Base-by-base conservation (phyloP, 164 flowering plant genomes). In the Stephania japonica region DNA sequence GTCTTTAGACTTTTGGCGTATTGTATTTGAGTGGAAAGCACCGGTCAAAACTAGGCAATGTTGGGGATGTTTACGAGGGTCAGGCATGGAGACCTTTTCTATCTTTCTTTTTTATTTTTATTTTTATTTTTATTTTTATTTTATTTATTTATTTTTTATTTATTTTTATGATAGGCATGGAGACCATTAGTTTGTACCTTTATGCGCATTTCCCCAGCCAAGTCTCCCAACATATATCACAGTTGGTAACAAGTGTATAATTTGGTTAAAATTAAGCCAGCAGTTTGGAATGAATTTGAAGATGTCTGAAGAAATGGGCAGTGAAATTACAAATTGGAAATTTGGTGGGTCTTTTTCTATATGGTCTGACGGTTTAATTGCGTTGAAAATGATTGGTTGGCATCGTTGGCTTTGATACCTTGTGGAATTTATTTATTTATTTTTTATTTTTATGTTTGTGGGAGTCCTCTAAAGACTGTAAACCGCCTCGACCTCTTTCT, bases 41-140 rank as follows among this genome's bases (percentile, higher is more conserved):
- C 63, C 63, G 9, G 63, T 59, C 63, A 59, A n/a, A 59, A 19
- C 63, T 5, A 59, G 7, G 63, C 63, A 19, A 19, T 19, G 24
- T 18, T 19, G 63, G 63, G 68, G 68, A 65, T 65, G 68, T 65
- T 65, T 65, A 65, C 68, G n/a, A 65, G 68, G 14, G 32, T n/a
- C n/a, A n/a, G 42, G 8, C 63, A 59, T 21, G 63, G 24, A 59
- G 63, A 59, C 42, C 38, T 12, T 25, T 26, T n/a, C n/a, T n/a
- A n/a, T n/a, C n/a, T n/a, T n/a, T n/a, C n/a, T n/a, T n/a, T n/a
- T n/a, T n/a, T n/a, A n/a, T n/a, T n/a, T n/a, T n/a, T n/a, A n/a
- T n/a, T n/a, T n/a, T n/a, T n/a, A n/a, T n/a, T n/a, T n/a, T n/a
- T n/a, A n/a, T n/a, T n/a, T n/a, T n/a, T n/a, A n/a, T n/a, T n/a